Conservation (phyloP, 495 filamentous ascomycete genomes). For the Penicillium desertorum region DNA sequence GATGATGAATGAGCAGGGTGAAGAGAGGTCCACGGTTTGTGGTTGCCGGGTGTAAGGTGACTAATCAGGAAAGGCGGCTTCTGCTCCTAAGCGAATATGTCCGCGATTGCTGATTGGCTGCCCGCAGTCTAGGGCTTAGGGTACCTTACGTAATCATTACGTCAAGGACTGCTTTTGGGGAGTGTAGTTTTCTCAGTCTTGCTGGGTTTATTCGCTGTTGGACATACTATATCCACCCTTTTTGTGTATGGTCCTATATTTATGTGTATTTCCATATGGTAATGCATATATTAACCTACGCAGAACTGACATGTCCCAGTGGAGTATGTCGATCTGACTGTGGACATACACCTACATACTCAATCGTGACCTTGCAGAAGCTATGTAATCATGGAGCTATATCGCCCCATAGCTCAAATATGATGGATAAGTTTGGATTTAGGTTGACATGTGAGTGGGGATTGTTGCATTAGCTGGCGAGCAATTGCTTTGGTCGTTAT, state of each 20-base stretch:
- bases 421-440: conserved; percentile 3
- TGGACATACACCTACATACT: conserved; percentile 2
- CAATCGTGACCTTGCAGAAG: conserved; percentile 5
- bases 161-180: conserved; percentile 5
- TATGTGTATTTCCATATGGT: neutral
- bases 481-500: neutral
- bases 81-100: conserved; percentile 15
- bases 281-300: neutral
- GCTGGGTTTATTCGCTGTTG: neutral
- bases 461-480: neutral
- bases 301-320: neutral
- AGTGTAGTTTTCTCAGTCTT: neutral
- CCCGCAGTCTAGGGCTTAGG: conserved; percentile 16
- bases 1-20: conserved; percentile 30
- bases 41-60: conserved; percentile 13
- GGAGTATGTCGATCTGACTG: conserved; percentile 7
- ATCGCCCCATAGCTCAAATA: neutral
- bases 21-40: conserved; percentile 16
- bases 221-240: neutral
- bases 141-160: conserved; percentile 16
- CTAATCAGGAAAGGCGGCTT: conserved; percentile 17
- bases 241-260: neutral
- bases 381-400: conserved; percentile 13
- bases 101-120: conserved; percentile 7
- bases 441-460: neutral